Evolutionary conservation across 225 moss, liverwort and hornwort species (phyloP), one percentile per base, ranked within the genome.

Genomic region (Polytrichum commune): DNA sequence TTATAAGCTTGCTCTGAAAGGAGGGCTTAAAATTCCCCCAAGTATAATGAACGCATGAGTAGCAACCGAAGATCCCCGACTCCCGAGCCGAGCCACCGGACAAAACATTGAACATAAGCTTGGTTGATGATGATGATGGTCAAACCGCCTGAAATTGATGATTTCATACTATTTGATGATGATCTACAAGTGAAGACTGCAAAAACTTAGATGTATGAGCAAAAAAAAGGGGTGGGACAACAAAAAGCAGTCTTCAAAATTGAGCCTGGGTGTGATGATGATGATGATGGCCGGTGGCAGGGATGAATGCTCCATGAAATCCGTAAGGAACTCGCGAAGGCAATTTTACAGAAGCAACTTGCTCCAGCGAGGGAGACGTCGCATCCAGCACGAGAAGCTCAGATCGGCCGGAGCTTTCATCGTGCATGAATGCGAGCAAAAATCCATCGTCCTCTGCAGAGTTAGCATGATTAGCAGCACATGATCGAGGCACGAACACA

Each of bases 241-340:
- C 0, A 10, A 35, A 32, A 9, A 13, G 0, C 38, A 38, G 38
- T 38, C 38, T 38, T 38, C 2, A 10, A 10, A 3, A 38, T 10
- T 32, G 38, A 38, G 2, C 13, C 13, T 38, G 2, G 10, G 38
- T 38, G 38, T 38, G 10, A 38, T 38, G 38, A 38, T 32, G 91
- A 38, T 27, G 91, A 68, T 32, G 91, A 68, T 38, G 38, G 53
- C 81, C 84, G 2, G 71, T 22, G 4, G 89, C 85, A 27, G 75
- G 77, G 38, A 97, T 81, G 69, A 90, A 97, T 72, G 80, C 85
- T 32, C 97, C 97, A 70, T 97, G 97, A 55, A 97, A 87, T 16
- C 97, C 97, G 66, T 97, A 92, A 1, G 97, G 97, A 18, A 94
- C 97, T 64, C 97, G 85, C 3, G 94, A 89, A 8, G 93, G 91